Evolutionary conservation across 768 basidiomycete species (phyloP), one percentile per base, ranked within the genome.

Genomic region (Suillus clintonianus): DNA sequence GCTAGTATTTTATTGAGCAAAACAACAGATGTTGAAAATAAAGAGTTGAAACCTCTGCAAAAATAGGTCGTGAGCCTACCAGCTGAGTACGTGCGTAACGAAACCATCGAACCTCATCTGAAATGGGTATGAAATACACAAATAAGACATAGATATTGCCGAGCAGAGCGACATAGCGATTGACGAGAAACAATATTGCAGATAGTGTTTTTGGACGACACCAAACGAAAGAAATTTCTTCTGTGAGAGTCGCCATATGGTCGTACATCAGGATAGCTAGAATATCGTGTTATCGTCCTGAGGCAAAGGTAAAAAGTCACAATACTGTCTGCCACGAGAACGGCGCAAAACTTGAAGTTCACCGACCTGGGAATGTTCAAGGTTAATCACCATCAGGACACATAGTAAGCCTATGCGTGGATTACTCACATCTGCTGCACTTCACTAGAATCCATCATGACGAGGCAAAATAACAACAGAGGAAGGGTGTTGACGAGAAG

Each of bases 221-320:
- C 85, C 85, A 86, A 4, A 86, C 67, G 60, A 78, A 77, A n/a
- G 74, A 67, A 37, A 83, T 69, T 66, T 86, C 85, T 24, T 69
- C 69, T 30, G 65, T 63, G 39, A 76, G 65, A 1, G 76, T 77
- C 54, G 73, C 57, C 45, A 71, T 6, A 60, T 70, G 69, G 69
- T 77, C 76, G 63, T 76, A 77, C 48, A 70, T 68, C 39, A 76
- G 60, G 0, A 77, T 27, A 14, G 64, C 76, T 77, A 64, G 15
- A 34, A 15, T 15, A 37, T 30, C 4, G 24, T 34, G 36, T 34
- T 30, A 56, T 17, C 22, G 24, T 54, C 27, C 39, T 4, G 34
- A 24, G 42, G 45, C 30, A 10, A 42, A 13, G 7, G n/a, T 27
- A 42, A 53, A 39, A n/a, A 14, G 53, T 5, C 51, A 62, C 11